Percentiles rank a stretch among this genome's conserved stretches.
These are phyloP conservation scores for Fermentozyma sake DNA, from an alignment of 1,139 yeast species.

Conservation along the genomic window DNA sequence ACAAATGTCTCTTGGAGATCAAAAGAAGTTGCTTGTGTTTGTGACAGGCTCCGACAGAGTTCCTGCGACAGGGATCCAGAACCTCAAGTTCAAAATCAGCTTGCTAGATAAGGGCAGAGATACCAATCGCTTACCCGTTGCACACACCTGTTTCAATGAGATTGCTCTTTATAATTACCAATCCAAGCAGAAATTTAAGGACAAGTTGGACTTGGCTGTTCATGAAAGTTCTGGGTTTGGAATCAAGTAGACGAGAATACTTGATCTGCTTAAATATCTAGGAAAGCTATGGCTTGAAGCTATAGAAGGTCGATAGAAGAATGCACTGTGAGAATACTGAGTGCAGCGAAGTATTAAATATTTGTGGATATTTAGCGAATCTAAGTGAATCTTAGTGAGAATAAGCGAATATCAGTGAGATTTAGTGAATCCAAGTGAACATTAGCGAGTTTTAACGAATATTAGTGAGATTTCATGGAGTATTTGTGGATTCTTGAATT, in stretches of 20 bases:
- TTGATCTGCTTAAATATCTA: no score
- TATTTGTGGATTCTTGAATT: no score
- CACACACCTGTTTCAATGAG: constrained; percentile 94
- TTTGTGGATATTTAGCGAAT: no score
- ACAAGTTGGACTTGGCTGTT: constrained; percentile 63
- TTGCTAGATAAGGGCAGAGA: constrained; percentile 43
- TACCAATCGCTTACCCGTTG: constrained; percentile 61
- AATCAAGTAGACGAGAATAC: constrained; percentile 55
- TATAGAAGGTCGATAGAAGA: no score
- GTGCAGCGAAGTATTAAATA: no score
- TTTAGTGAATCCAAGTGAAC: no score
- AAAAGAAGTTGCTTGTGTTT: constrained; percentile 64
- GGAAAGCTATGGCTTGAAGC: no score
- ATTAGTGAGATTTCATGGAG: no score
- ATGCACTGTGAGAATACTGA: no score
- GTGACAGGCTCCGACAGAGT: constrained; percentile 88
- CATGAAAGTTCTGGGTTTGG: constrained; percentile 86
- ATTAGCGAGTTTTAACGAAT: no score
- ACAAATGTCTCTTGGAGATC: constrained; percentile 40
- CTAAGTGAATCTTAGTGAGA: no score
- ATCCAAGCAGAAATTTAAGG: constrained; percentile 44
- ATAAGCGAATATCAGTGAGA: no score
- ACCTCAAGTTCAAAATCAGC: constrained; percentile 64
- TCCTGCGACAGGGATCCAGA: constrained; percentile 87
- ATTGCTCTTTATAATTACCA: constrained; percentile 68